Base-by-base conservation (phyloP, 352 stramenopile species). In the Peronosclerospora sorghi region DNA sequence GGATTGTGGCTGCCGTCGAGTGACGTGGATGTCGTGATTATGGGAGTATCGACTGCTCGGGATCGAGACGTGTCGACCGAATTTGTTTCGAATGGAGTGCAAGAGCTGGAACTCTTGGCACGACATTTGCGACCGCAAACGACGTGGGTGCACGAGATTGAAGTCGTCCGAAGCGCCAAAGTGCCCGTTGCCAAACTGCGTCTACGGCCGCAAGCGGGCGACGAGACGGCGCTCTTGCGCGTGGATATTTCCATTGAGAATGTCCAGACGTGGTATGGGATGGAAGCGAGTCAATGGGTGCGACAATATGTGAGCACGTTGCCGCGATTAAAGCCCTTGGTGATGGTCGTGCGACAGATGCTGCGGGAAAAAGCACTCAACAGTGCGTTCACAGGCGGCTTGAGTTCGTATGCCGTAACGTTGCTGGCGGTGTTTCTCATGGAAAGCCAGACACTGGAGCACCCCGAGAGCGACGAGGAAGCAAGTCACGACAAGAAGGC, bases 201-300 rank as follows among this genome's bases (percentile, higher is more conserved):
- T 38, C 49, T 90, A 29, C 68, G 68, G 5, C 47, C 41, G 17
- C 48, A 50, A n/a, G 47, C 58, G 8, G 45, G 43, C 21, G 53
- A 56, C 10, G 41, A 28, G 7, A 34, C 34, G 7, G 43, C 44
- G n/a, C 23, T 64, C 29, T 35, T 88, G 21, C 68, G 74, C 30
- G 74, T 96, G 19, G 85, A 96, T 51, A 88, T 96, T 32, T 91
- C 81, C 5, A 89, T 96, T 29, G 82, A 95, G 56, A 89, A 86
- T 17, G 47, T 70, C 5, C 83, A 96, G 48, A 91, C 79, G 2
- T 62, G 54, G 21, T 55, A 71, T 28, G 85, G 85, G 23, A 78
- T 96, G 27, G 73, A 84, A 36, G 85, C 82, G 1, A 95, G 75
- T 34, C 66, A 72, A n/a, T 60, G 95, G 26, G 81, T 93, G 38